These are phyloP conservation scores for Suillus spraguei DNA, from an alignment of 768 basidiomycete species.

Conservation along the genomic window DNA sequence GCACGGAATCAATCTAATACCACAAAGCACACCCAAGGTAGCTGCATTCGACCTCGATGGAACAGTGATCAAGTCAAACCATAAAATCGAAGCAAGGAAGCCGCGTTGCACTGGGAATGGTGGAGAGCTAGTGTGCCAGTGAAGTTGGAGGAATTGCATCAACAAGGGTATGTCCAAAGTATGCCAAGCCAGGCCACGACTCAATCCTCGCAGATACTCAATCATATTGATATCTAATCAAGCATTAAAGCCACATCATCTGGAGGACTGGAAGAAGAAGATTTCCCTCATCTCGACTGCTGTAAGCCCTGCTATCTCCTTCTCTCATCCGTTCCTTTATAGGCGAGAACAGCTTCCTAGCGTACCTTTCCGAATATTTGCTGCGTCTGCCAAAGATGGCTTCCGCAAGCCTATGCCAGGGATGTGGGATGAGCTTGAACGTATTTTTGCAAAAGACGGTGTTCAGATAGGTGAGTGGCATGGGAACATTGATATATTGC, in stretches of 20 bases:
- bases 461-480: constrained; percentile 61
- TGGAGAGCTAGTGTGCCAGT: constrained; percentile 67
- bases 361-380: constrained; percentile 78
- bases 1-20: constrained; percentile 34
- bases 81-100: constrained; percentile 36
- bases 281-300: constrained; percentile 65
- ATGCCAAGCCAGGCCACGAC: constrained; percentile 1
- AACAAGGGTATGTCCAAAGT: constrained; percentile 54
- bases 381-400: constrained; percentile 72
- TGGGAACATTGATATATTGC: background rate
- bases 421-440: constrained; percentile 78
- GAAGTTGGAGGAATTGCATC: constrained; percentile 60
- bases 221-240: constrained; percentile 87
- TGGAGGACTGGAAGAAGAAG: constrained; percentile 78
- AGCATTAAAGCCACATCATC: constrained; percentile 45
- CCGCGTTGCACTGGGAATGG: constrained; percentile 54
- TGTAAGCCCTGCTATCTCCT: constrained; percentile 38
- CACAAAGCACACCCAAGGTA: constrained; percentile 51
- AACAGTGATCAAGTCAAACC: constrained; percentile 66
- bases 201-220: constrained; percentile 49
- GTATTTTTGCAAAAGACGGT: constrained; percentile 57
- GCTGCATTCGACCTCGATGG: constrained; percentile 89
- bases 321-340: background rate
- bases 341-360: constrained; percentile 54
- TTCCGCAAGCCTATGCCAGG: constrained; percentile 88